These are phyloP conservation scores for Chlamydomonas applanata DNA, from an alignment of 139 green algal species.

Conservation along the genomic window DNA sequence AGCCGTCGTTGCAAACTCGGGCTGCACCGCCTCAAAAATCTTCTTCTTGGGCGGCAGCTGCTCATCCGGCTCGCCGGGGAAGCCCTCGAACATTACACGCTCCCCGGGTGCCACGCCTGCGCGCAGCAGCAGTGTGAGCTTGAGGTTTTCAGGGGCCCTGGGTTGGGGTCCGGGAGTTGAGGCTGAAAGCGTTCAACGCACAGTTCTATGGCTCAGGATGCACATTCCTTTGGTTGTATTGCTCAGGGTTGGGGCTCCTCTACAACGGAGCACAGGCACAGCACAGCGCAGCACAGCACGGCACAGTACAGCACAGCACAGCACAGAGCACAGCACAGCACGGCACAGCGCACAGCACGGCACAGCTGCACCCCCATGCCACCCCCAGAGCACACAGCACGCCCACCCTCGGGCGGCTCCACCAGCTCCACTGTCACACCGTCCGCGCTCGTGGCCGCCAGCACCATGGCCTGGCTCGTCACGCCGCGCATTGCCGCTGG, in stretches of 20 bases:
- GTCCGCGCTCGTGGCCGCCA: conserved; percentile 72
- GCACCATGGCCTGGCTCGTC: conserved; percentile 86
- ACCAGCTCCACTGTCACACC: conserved; percentile 79
- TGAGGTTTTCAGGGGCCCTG: no score
- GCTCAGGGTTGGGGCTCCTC: no score
- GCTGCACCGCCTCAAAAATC: conserved; percentile 76
- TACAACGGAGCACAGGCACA: no score
- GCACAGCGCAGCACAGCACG: no score
- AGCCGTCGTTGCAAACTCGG: conserved; percentile 60
- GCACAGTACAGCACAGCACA: no score
- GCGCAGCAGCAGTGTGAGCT: neutral
- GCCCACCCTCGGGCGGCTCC: conserved; percentile 61
- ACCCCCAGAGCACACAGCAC: no score
- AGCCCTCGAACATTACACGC: conserved; percentile 70
- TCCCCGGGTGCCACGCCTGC: conserved; percentile 67
- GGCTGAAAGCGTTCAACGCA: neutral
- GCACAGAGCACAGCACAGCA: no score
- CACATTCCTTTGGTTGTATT: no score
- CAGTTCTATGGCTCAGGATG: no score
- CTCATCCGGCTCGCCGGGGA: conserved; percentile 71
- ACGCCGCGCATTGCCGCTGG: conserved; percentile 89
- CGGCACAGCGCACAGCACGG: no score
- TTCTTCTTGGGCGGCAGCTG: conserved; percentile 92
- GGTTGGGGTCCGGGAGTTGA: no score
- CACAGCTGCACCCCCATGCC: no score